These are phyloP conservation scores for Sugiyamaella qingdaonensis DNA, from an alignment of 805 yeast species.

Conservation along the genomic window DNA sequence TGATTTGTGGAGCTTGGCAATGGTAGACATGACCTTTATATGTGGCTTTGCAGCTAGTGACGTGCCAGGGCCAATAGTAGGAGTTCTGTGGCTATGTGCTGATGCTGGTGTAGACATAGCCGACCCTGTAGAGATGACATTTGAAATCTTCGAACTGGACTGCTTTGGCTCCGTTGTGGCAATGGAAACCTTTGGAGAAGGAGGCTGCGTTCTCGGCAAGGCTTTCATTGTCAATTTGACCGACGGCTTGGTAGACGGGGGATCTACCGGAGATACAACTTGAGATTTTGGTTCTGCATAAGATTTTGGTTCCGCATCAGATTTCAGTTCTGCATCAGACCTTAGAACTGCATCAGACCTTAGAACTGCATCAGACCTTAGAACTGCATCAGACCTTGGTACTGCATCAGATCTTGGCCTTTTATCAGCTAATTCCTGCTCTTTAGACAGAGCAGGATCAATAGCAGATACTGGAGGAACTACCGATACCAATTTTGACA, in stretches of 20 bases:
- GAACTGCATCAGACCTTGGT: too few species aligned
- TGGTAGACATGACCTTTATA: background rate
- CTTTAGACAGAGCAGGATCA: too few species aligned
- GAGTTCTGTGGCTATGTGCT: background rate
- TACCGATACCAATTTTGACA: background rate
- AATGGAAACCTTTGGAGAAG: background rate
- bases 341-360: too few species aligned
- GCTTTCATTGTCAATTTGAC: background rate
- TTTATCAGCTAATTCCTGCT: too few species aligned
- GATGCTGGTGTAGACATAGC: background rate
- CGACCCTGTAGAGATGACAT: background rate
- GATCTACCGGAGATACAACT: background rate
- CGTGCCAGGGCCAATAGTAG: conserved; percentile 3
- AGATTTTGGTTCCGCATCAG: too few species aligned
- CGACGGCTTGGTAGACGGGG: background rate
- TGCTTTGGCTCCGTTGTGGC: too few species aligned
- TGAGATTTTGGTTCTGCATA: too few species aligned
- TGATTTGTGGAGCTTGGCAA: background rate
- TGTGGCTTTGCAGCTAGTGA: conserved; percentile 1
- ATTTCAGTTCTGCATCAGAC: too few species aligned
- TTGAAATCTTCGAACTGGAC: background rate
- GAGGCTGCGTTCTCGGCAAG: background rate
- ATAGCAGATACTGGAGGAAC: too few species aligned
- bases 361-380: too few species aligned
- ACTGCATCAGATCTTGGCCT: too few species aligned